Conservation (phyloP, 2,329 filamentous ascomycete genomes). For the Hymenoscyphus linearis region DNA sequence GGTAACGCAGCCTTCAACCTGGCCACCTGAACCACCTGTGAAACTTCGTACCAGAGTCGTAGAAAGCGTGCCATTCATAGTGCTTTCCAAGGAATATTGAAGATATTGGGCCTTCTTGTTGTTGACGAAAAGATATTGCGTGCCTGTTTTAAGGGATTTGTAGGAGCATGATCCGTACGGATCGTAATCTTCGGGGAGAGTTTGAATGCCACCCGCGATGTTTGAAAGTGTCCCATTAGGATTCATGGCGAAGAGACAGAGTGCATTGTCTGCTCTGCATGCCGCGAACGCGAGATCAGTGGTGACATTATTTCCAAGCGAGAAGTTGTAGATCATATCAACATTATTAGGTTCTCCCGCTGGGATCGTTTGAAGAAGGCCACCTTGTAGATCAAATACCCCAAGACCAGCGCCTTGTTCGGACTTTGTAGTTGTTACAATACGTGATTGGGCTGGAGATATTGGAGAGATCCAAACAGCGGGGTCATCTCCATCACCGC, state of each 20-base stretch:
- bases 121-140: background rate
- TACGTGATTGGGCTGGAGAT: background rate
- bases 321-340: background rate
- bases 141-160: background rate
- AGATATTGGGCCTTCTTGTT: background rate
- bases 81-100: background rate
- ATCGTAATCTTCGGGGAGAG: background rate
- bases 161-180: background rate
- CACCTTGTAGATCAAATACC: background rate
- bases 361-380: background rate
- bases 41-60: background rate
- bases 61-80: background rate
- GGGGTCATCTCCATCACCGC: background rate
- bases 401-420: background rate
- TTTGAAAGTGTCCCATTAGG: background rate
- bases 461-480: conserved; percentile 1
- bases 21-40: background rate
- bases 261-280: background rate
- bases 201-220: background rate
- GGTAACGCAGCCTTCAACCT: background rate
- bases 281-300: background rate
- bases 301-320: background rate
- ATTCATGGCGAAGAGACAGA: background rate
- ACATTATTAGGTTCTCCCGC: conserved; percentile 1
- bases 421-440: background rate